phyloP scores from a whole-genome alignment of 164 flowering plant species.

The Umbellularia californica region DNA sequence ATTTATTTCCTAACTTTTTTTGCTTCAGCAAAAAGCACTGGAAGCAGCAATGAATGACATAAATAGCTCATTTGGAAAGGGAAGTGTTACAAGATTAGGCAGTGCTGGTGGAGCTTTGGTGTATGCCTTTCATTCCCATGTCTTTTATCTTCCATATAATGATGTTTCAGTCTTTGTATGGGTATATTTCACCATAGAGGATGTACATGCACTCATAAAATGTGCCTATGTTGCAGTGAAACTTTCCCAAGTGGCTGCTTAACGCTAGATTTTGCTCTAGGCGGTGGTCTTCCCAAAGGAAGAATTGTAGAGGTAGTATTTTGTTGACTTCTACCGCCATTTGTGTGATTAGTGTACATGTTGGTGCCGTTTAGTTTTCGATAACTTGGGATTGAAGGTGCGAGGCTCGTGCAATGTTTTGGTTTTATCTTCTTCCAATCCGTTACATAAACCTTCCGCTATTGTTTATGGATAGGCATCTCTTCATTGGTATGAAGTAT shows the following conservation, averaged over 20 bases:
- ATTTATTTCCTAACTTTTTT: not conserved
- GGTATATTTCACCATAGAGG: not conserved
- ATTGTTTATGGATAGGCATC: no score
- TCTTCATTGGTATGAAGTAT: no score
- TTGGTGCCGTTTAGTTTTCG: not conserved
- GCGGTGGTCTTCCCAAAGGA: constrained; percentile 98
- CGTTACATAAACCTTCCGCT: no score
- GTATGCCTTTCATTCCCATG: constrained; percentile 39
- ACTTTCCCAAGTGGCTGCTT: constrained; percentile 99
- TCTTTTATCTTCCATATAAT: constrained; percentile 1
- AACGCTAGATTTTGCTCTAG: constrained; percentile 87
- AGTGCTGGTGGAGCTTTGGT: constrained; percentile 99
- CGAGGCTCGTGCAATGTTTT: not conserved
- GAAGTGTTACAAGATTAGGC: constrained; percentile 96
- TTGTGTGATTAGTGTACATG: not conserved
- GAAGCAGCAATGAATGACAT: constrained; percentile 98
- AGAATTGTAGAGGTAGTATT: constrained; percentile 87
- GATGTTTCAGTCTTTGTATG: not conserved
- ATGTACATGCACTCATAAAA: constrained; percentile 1
- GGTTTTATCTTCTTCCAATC: no score
- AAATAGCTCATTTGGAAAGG: constrained; percentile 91
- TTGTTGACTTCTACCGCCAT: not conserved
- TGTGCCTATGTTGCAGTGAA: constrained; percentile 50
- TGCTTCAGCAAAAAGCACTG: constrained; percentile 85
- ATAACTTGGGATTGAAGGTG: not conserved